phyloP scores from a whole-genome alignment of 306 rosid species.

The Corylus americana region DNA sequence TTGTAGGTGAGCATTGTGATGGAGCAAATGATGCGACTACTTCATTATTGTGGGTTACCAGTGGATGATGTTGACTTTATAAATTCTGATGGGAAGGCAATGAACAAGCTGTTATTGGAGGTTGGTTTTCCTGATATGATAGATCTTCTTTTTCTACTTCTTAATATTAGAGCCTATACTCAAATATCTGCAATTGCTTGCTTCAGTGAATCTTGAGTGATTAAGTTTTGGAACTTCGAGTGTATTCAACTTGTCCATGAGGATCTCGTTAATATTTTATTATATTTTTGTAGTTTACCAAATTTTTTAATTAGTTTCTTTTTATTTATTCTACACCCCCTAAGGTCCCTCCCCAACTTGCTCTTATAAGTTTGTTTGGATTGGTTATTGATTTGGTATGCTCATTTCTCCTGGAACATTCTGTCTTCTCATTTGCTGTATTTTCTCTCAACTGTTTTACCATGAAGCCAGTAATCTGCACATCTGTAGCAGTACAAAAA shows the following conservation, averaged over 20 bases:
- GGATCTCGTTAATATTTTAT: too few species aligned
- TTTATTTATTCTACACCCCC: too few species aligned
- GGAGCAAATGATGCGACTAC: slow-evolving; percentile 95
- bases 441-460: neutral
- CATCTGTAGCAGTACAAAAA: neutral
- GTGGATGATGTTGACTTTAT: slow-evolving; percentile 82
- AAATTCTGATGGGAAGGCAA: slow-evolving; percentile 88
- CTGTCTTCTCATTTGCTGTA: neutral
- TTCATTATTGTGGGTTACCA: slow-evolving; percentile 90
- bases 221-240: neutral
- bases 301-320: too few species aligned
- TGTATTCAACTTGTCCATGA: neutral
- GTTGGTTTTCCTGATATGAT: slow-evolving; percentile 42
- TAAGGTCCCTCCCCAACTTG: neutral
- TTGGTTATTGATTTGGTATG: neutral
- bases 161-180: neutral
- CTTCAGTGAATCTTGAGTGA: neutral
- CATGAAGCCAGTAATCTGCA: neutral
- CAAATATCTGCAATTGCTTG: neutral
- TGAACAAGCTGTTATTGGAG: slow-evolving; percentile 86
- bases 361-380: neutral
- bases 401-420: neutral
- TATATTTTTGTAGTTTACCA: neutral
- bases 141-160: slow-evolving; percentile 1
- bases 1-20: slow-evolving; percentile 92